These are phyloP conservation scores for Aspergillus sclerotialis DNA, from an alignment of 2,329 filamentous ascomycete species.

Conservation along the genomic window DNA sequence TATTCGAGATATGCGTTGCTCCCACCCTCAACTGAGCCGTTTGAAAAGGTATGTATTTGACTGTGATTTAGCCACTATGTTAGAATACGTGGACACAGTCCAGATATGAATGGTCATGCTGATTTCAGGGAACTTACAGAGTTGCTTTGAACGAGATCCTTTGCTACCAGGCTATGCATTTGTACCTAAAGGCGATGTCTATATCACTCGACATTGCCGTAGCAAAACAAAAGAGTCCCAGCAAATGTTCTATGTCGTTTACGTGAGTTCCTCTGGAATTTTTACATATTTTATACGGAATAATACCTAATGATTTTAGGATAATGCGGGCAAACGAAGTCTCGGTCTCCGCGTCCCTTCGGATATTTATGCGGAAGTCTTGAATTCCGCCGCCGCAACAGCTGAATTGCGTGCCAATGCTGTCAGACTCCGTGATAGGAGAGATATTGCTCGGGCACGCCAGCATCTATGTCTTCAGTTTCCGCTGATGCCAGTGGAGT, in stretches of 20 bases:
- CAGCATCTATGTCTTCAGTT: constrained; percentile 25
- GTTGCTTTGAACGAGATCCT: constrained; percentile 20
- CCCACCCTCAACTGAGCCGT: constrained; percentile 16
- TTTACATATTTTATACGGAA: not conserved
- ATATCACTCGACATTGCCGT: constrained; percentile 38
- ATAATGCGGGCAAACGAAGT: constrained; percentile 21
- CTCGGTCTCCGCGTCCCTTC: constrained; percentile 40
- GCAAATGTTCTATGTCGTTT: constrained; percentile 29
- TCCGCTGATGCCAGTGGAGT: constrained; percentile 30
- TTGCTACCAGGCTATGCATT: constrained; percentile 30
- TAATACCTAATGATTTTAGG: constrained; percentile 12
- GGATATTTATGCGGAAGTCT: constrained; percentile 32
- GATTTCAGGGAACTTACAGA: constrained; percentile 20
- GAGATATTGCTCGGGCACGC: constrained; percentile 18
- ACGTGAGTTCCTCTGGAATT: constrained; percentile 19
- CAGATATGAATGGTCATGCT: constrained; percentile 1
- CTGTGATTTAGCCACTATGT: constrained; percentile 3
- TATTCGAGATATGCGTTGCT: constrained; percentile 10
- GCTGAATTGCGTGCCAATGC: constrained; percentile 32
- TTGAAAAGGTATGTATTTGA: constrained; percentile 19
- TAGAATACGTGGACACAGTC: too few species aligned
- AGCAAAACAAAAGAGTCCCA: constrained; percentile 25
- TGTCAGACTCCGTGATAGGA: constrained; percentile 30
- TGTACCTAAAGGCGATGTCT: constrained; percentile 36
- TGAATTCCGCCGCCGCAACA: constrained; percentile 32